These are phyloP conservation scores for Zychaea mexicana DNA, from an alignment of 371 early-diverging fungal genomes.

Conservation along the genomic window DNA sequence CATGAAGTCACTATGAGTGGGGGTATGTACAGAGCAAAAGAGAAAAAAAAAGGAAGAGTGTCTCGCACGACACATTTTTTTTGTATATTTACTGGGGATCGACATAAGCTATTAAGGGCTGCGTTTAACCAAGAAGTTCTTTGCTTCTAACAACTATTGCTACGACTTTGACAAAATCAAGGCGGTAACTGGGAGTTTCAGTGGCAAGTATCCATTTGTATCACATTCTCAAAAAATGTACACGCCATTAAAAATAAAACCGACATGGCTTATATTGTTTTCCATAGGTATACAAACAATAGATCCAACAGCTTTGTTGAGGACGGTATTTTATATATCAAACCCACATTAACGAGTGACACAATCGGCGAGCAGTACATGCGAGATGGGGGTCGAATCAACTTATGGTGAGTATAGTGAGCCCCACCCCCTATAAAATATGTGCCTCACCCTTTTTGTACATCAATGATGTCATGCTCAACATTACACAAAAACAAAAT, in stretches of 20 bases:
- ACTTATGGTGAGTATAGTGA: constrained; percentile 26
- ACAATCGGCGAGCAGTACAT: constrained; percentile 33
- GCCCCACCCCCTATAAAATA: not conserved
- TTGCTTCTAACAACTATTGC: too few relatives aligned
- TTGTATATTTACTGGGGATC: not conserved
- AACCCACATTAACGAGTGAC: constrained; percentile 62
- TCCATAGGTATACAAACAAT: constrained; percentile 53
- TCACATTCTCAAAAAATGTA: too few relatives aligned
- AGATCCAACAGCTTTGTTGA: constrained; percentile 66
- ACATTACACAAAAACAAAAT: not conserved
- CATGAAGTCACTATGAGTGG: constrained; percentile 59
- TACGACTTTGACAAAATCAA: not conserved
- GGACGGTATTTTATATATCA: constrained; percentile 65
- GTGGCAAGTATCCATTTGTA: constrained; percentile 14
- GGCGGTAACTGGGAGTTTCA: constrained; percentile 63
- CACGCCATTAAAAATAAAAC: too few relatives aligned
- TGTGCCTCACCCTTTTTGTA: not conserved
- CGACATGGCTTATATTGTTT: not conserved
- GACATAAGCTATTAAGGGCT: too few relatives aligned
- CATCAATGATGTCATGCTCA: not conserved
- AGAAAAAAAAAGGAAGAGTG: not conserved
- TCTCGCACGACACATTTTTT: too few relatives aligned
- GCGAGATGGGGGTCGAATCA: constrained; percentile 37
- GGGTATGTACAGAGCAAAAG: constrained; percentile 29
- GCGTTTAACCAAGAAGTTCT: too few relatives aligned